A percentile compares a stretch with the other conserved stretches of the same genome.
Evolutionary conservation across 495 filamentous ascomycete species (phyloP).

Genomic region (Cryomyces minteri): DNA sequence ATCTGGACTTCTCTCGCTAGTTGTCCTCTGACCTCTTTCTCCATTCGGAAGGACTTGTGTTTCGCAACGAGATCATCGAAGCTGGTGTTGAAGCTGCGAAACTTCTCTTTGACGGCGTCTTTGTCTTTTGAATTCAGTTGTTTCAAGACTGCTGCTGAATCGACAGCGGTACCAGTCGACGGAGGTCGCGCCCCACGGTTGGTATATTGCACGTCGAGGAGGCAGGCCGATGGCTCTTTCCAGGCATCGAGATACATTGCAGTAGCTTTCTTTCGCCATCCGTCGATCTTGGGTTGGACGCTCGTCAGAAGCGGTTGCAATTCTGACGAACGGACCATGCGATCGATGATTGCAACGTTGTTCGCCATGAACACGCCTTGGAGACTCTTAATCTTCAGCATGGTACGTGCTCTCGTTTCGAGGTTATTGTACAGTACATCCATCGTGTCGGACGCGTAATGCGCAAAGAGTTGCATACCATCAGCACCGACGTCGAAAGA

Average conservation of each 20-base stretch:
- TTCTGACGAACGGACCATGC: conserved; percentile 68
- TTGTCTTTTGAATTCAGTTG: conserved; percentile 72
- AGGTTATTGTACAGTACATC: conserved; percentile 59
- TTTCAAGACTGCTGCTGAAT: conserved; percentile 69
- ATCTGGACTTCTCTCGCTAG: conserved; percentile 68
- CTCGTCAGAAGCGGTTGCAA: conserved; percentile 52
- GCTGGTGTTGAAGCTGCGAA: conserved; percentile 70
- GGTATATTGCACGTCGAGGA: conserved; percentile 88
- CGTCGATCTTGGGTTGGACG: conserved; percentile 40
- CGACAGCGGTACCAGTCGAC: conserved; percentile 44
- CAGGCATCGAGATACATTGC: conserved; percentile 72
- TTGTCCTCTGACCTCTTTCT: conserved; percentile 66
- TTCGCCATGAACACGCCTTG: conserved; percentile 88
- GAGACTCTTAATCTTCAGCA: conserved; percentile 60
- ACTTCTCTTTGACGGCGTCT: conserved; percentile 91
- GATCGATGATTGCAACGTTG: conserved; percentile 67
- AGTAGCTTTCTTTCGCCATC: conserved; percentile 71
- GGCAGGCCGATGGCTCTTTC: conserved; percentile 65
- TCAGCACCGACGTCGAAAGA: conserved; percentile 83
- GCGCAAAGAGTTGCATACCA: conserved; percentile 68
- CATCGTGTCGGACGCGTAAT: conserved; percentile 73
- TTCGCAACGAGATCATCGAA: conserved; percentile 75
- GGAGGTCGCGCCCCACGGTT: conserved; percentile 48
- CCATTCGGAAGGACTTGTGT: conserved; percentile 65
- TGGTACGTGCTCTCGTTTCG: conserved; percentile 51